Evolutionary conservation across 805 yeast species (phyloP).

Genomic region (Candida maltosa): DNA sequence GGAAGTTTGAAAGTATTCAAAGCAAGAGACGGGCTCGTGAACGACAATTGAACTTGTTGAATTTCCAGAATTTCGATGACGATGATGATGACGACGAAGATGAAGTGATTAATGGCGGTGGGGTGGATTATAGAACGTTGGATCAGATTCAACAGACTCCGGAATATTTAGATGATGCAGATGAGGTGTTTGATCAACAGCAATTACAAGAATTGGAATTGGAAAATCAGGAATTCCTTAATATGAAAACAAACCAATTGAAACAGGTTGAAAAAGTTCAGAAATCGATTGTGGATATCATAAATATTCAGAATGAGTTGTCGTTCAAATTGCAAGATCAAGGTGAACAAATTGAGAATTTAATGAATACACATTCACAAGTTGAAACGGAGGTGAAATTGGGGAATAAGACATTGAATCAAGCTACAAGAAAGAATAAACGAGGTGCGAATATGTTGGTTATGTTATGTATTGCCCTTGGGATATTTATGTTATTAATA

Average conservation of each 20-base stretch:
- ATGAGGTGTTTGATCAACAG: conserved; percentile 37
- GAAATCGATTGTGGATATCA: conserved; percentile 65
- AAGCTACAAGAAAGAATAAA: conserved; percentile 67
- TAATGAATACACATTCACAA: conserved; percentile 66
- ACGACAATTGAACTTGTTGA: conserved; percentile 28
- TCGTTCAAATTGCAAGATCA: conserved; percentile 71
- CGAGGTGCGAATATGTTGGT: conserved; percentile 35
- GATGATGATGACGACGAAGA: conserved; percentile 17
- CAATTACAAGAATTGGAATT: conserved; percentile 55
- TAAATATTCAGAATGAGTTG: conserved; percentile 71
- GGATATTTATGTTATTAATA: conserved; percentile 30
- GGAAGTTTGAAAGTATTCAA: conserved; percentile 47
- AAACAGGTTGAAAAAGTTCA: conserved; percentile 60
- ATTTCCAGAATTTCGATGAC: conserved; percentile 41
- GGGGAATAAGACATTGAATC: conserved; percentile 69
- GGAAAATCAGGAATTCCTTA: conserved; percentile 57
- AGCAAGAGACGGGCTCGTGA: conserved; percentile 45
- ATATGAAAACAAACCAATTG: conserved; percentile 56
- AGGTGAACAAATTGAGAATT: conserved; percentile 60
- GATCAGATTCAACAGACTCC: not conserved
- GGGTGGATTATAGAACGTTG: not conserved
- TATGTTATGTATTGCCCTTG: conserved; percentile 30
- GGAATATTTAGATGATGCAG: not conserved
- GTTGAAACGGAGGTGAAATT: conserved; percentile 60
- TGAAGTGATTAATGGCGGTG: not conserved